Evolutionary conservation across 192 early-diverging fungal species (phyloP).

Genomic region (Linnemannia exigua): DNA sequence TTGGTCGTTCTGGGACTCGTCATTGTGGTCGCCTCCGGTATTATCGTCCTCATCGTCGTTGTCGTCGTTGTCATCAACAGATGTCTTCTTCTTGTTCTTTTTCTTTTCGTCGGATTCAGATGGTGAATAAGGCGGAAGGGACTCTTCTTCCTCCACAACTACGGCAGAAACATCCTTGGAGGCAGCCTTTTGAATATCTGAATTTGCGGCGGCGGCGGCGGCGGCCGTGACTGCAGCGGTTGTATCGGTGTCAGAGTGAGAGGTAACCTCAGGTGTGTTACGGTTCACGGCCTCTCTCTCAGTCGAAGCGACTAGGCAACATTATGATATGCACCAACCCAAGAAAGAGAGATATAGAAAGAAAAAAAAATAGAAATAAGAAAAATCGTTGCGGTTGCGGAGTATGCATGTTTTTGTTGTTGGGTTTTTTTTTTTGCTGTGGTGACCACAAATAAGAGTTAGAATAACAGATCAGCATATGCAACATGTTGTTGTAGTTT

Average conservation of each 20-base stretch:
- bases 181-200: not conserved
- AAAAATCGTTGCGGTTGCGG: too few species aligned
- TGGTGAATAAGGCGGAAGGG: not conserved
- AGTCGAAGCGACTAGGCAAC: not conserved
- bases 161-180: not conserved
- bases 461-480: too few species aligned
- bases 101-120: not conserved
- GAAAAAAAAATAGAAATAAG: not conserved
- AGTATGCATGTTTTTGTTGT: too few species aligned
- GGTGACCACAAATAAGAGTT: too few species aligned
- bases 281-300: not conserved
- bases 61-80: too few species aligned
- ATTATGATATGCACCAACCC: not conserved
- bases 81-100: not conserved
- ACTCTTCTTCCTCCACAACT: not conserved
- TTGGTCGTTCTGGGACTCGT: not conserved
- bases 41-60: not conserved
- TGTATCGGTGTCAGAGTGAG: not conserved
- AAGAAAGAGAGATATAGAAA: not conserved
- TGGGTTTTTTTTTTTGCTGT: too few species aligned
- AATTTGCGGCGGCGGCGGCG: not conserved
- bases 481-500: too few species aligned
- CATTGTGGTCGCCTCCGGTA: not conserved
- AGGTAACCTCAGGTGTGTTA: not conserved
- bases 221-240: too few species aligned